A percentile compares a stretch with the other conserved stretches of the same genome.
Conservation (phyloP, 1,284 basidiomycete genomes). For the Bjerkandera adusta region DNA sequence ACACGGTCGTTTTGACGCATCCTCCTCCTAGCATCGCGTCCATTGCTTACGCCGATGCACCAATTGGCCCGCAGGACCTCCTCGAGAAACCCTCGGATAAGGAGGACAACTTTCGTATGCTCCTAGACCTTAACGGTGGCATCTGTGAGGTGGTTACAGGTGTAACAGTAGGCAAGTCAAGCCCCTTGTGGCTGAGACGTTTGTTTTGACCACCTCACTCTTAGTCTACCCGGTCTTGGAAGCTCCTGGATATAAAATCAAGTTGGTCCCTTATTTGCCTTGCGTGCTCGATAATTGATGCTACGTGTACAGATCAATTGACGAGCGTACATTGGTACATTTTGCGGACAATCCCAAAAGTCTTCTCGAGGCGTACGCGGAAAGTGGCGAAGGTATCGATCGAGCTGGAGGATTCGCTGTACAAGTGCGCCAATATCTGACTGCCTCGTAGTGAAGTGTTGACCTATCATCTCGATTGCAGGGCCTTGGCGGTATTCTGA, state of each 20-base stretch:
- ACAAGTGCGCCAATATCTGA: constrained; percentile 53
- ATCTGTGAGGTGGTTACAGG: constrained; percentile 93
- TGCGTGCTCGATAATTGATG: background rate
- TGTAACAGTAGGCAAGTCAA: constrained; percentile 66
- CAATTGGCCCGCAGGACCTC: constrained; percentile 58
- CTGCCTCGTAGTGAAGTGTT: background rate
- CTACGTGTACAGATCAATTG: constrained; percentile 64
- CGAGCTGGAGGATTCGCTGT: constrained; percentile 95
- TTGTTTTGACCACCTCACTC: background rate
- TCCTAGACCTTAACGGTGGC: constrained; percentile 83
- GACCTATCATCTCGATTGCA: constrained; percentile 30
- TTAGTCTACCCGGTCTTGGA: constrained; percentile 83
- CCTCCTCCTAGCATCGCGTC: constrained; percentile 56
- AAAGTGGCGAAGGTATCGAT: constrained; percentile 87
- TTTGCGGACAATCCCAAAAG: constrained; percentile 72
- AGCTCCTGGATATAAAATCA: constrained; percentile 84
- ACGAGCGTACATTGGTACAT: constrained; percentile 78
- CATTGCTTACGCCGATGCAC: constrained; percentile 46
- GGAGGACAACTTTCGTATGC: constrained; percentile 85
- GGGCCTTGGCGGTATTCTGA: constrained; percentile 80
- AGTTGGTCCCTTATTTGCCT: constrained; percentile 41
- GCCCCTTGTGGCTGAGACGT: background rate
- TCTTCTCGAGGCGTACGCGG: constrained; percentile 82
- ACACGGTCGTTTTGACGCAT: constrained; percentile 89
- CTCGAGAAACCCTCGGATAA: constrained; percentile 87